Conservation (phyloP, 1,139 yeast genomes). For the Zygoascus meyerae region DNA sequence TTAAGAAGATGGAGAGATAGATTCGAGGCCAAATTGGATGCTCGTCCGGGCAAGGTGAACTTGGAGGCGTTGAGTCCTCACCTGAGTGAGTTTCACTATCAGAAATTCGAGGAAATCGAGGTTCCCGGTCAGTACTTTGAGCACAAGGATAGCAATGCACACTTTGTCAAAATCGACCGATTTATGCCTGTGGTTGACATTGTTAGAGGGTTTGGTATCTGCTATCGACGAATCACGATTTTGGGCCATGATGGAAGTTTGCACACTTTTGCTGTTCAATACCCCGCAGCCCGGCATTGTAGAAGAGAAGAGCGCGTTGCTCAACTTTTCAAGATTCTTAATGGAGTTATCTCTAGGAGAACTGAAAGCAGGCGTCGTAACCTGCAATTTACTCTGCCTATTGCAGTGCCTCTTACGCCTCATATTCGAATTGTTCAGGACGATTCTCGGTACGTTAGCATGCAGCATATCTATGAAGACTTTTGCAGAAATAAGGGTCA, state of each 20-base stretch:
- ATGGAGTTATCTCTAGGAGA: conserved; percentile 69
- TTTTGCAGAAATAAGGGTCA: conserved; percentile 70
- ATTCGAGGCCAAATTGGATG: conserved; percentile 81
- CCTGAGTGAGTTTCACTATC: conserved; percentile 94
- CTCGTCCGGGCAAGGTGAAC: conserved; percentile 66
- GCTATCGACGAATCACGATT: conserved; percentile 82
- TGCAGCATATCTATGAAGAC: conserved; percentile 85
- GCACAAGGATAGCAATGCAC: conserved; percentile 71
- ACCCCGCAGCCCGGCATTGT: conserved; percentile 96
- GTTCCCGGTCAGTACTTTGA: conserved; percentile 91
- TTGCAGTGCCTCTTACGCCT: conserved; percentile 91
- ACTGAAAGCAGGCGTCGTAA: conserved; percentile 86
- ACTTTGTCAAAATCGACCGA: conserved; percentile 87
- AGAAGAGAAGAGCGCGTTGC: conserved; percentile 93
- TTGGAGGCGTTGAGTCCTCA: conserved; percentile 92
- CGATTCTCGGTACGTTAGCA: conserved; percentile 66
- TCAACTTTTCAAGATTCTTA: conserved; percentile 84
- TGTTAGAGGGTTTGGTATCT: conserved; percentile 87
- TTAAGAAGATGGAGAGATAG: conserved; percentile 91
- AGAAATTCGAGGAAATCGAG: conserved; percentile 94
- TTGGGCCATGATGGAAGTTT: conserved; percentile 91
- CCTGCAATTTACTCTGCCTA: conserved; percentile 80
- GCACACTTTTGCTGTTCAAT: conserved; percentile 92
- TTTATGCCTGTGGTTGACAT: conserved; percentile 86
- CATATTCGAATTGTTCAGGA: conserved; percentile 90